Evolutionary conservation across 257 asterid species (phyloP).

Genomic region (Gardenia jasminoides): DNA sequence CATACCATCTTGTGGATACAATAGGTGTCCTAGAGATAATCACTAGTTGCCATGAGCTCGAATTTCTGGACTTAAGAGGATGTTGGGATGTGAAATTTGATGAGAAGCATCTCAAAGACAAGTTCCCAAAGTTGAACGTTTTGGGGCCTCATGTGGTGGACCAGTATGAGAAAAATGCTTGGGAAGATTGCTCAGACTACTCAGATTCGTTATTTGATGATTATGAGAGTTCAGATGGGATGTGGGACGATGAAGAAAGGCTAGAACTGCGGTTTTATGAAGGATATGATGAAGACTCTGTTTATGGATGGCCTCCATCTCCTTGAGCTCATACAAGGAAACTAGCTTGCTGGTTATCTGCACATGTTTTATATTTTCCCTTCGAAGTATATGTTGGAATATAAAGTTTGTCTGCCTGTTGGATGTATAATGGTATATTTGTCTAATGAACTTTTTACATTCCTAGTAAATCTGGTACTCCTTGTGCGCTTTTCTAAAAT

Average conservation of each 20-base stretch:
- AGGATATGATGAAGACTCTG: constrained; percentile 28
- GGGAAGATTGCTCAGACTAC: constrained; percentile 41
- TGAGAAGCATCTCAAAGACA: constrained; percentile 29
- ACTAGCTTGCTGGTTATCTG: neutral
- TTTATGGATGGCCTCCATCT: constrained; percentile 51
- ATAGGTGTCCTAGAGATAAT: constrained; percentile 27
- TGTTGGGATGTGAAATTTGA: constrained; percentile 54
- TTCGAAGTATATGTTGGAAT: neutral
- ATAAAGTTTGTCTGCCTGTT: neutral
- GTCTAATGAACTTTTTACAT: neutral
- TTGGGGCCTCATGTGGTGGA: constrained; percentile 44
- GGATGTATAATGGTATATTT: neutral
- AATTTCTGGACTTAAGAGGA: constrained; percentile 40
- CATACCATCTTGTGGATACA: constrained; percentile 34
- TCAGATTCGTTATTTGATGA: constrained; percentile 38
- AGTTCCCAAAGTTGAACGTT: constrained; percentile 36
- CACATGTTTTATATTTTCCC: neutral
- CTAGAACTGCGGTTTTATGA: constrained; percentile 40
- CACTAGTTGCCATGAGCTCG: constrained; percentile 27
- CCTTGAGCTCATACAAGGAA: constrained; percentile 24
- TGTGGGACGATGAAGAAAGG: constrained; percentile 38
- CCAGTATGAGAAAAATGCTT: constrained; percentile 31
- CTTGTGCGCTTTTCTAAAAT: neutral
- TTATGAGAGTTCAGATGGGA: constrained; percentile 38
- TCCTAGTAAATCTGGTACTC: neutral